A percentile compares a stretch with the other conserved stretches of the same genome.
phyloP scores from a whole-genome alignment of 1,284 basidiomycete genomes.

The Apiotrichum brassicae region DNA sequence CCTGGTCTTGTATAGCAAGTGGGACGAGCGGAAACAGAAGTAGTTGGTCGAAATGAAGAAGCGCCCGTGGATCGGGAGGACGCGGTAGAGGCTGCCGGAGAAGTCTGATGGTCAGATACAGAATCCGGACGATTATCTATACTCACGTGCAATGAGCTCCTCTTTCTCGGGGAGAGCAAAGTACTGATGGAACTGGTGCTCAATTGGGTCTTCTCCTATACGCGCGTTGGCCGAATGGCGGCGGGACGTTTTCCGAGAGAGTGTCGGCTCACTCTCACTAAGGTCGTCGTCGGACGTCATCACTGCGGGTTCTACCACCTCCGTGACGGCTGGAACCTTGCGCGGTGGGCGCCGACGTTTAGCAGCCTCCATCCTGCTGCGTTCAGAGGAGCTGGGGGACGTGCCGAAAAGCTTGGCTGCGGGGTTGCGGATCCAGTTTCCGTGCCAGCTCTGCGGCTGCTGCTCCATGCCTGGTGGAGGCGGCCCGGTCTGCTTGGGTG shows the following conservation, averaged over 20 bases:
- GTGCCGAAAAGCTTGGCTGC: conserved; percentile 32
- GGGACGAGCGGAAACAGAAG: conserved; percentile 82
- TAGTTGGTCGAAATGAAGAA: conserved; percentile 80
- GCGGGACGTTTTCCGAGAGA: background rate
- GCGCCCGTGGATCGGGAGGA: conserved; percentile 76
- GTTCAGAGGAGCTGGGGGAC: conserved; percentile 13
- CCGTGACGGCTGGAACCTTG: conserved; percentile 18
- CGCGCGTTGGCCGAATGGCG: background rate
- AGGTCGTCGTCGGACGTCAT: conserved; percentile 13
- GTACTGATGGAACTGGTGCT: conserved; percentile 57
- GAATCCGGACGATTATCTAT: background rate
- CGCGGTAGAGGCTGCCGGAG: conserved; percentile 75
- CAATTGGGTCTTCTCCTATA: conserved; percentile 28
- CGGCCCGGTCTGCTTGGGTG: conserved; percentile 31
- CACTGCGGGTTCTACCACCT: conserved; percentile 18
- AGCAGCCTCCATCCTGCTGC: background rate
- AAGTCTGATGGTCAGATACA: conserved; percentile 57
- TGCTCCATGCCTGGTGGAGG: conserved; percentile 29
- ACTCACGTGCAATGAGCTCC: conserved; percentile 73
- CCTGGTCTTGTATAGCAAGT: conserved; percentile 68
- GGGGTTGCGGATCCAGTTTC: conserved; percentile 39
- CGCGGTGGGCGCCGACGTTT: conserved; percentile 3
- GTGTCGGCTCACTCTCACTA: background rate
- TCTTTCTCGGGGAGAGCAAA: conserved; percentile 86
- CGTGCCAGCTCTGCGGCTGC: conserved; percentile 17